Evolutionary conservation across 306 rosid species (phyloP).

Genomic region (Vigna unguiculata): DNA sequence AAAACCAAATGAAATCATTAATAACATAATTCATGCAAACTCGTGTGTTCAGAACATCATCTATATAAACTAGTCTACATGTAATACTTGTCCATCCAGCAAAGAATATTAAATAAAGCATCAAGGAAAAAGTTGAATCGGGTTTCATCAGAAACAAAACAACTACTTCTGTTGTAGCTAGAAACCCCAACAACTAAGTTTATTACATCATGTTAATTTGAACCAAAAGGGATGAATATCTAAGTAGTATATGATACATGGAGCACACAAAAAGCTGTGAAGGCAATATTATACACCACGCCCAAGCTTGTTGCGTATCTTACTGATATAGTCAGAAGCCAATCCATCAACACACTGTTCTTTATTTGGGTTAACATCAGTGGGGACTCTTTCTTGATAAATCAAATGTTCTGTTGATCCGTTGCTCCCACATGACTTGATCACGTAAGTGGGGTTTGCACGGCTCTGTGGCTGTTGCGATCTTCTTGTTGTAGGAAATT

Average conservation of each 20-base stretch:
- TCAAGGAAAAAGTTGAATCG: constrained; percentile 17
- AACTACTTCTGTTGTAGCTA: not conserved
- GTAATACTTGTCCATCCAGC: constrained; percentile 37
- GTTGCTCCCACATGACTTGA: constrained; percentile 42
- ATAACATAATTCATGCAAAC: constrained; percentile 13
- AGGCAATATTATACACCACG: constrained; percentile 46
- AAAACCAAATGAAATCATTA: constrained; percentile 28
- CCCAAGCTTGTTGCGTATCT: constrained; percentile 58
- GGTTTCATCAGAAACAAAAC: constrained; percentile 29
- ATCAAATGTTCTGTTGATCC: constrained; percentile 45
- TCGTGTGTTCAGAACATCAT: constrained; percentile 7
- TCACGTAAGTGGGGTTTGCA: constrained; percentile 53
- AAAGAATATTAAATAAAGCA: constrained; percentile 49
- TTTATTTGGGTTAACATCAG: constrained; percentile 36
- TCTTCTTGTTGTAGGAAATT: constrained; percentile 40
- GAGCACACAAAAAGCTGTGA: too few species aligned
- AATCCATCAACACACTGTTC: constrained; percentile 61
- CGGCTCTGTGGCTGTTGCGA: constrained; percentile 56
- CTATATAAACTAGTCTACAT: not conserved
- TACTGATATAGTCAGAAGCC: constrained; percentile 64
- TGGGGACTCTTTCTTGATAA: constrained; percentile 45
- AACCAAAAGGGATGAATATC: constrained; percentile 24
- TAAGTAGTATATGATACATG: not conserved
- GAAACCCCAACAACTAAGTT: constrained; percentile 10
- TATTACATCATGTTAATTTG: constrained; percentile 37